Conservation (phyloP, 257 asterid species). For the Schizonepeta tenuifolia region DNA sequence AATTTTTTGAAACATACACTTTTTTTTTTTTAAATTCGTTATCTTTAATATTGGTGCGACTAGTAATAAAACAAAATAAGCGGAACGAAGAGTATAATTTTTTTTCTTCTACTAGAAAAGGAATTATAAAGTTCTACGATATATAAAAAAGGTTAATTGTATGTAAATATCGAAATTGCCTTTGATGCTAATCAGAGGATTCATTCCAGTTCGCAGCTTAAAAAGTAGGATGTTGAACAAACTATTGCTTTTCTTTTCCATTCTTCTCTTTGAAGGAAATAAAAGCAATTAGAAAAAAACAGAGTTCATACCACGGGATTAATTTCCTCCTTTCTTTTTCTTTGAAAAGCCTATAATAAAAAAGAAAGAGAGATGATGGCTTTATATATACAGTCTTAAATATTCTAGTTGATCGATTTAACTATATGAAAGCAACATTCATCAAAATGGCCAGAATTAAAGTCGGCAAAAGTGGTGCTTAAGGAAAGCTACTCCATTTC, state of each 20-base stretch:
- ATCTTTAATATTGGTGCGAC: no score
- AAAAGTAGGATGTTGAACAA: no score
- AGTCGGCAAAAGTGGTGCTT: constrained; percentile 36
- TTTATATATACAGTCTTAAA: constrained; percentile 7
- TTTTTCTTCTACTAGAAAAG: no score
- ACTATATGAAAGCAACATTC: constrained; percentile 9
- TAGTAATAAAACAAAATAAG: no score
- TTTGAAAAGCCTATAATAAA: background rate
- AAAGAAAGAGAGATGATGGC: background rate
- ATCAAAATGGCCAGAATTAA: constrained; percentile 18
- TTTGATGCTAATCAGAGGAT: no score
- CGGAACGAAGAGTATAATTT: no score
- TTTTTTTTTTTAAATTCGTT: no score
- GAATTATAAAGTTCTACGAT: no score
- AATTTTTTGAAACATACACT: no score
- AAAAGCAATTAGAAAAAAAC: constrained; percentile 22
- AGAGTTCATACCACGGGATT: background rate
- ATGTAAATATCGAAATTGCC: no score
- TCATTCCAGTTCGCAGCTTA: no score
- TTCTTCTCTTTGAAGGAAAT: constrained; percentile 12
- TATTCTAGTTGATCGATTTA: constrained; percentile 2
- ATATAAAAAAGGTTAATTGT: no score
- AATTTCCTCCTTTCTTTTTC: constrained; percentile 17
- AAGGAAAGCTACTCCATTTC: constrained; percentile 16
- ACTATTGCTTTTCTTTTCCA: background rate